phyloP scores from a whole-genome alignment of 2,329 filamentous ascomycete genomes.

The Penicillium decumbens region DNA sequence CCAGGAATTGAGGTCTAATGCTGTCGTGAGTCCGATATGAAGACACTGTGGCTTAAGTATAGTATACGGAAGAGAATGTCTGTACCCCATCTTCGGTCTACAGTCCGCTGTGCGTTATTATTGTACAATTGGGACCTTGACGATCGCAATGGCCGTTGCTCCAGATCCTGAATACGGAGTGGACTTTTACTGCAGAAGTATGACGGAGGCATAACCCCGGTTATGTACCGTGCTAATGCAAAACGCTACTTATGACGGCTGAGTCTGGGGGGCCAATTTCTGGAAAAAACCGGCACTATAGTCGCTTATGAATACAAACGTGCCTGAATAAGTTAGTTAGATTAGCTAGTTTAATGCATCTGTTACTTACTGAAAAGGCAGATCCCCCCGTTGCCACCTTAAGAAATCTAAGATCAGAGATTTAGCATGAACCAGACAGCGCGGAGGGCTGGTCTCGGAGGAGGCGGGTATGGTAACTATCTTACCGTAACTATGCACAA shows the following conservation, averaged over 20 bases:
- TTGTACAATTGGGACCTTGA: neutral
- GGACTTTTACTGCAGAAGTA: neutral
- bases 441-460: constrained; percentile 5
- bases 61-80: neutral
- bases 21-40: neutral
- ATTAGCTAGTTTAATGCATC: neutral
- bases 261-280: neutral
- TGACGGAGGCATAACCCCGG: neutral
- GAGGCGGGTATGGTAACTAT: constrained; percentile 13
- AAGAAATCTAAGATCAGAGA: constrained; percentile 23
- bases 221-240: neutral
- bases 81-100: neutral
- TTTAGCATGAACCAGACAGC: constrained; percentile 17
- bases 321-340: neutral
- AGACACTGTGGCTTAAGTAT: neutral
- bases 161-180: neutral
- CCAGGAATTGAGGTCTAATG: no score
- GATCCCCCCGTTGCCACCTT: constrained; percentile 17
- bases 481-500: constrained; percentile 11
- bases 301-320: neutral
- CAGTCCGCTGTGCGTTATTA: neutral
- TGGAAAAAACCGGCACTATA: neutral
- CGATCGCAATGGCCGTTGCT: neutral
- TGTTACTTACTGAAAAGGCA: constrained; percentile 2
- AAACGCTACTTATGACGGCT: neutral